Evolutionary conservation across 306 rosid genomes (phyloP), one percentile per base, ranked within the genome.

Genomic region (Luffa aegyptiaca): DNA sequence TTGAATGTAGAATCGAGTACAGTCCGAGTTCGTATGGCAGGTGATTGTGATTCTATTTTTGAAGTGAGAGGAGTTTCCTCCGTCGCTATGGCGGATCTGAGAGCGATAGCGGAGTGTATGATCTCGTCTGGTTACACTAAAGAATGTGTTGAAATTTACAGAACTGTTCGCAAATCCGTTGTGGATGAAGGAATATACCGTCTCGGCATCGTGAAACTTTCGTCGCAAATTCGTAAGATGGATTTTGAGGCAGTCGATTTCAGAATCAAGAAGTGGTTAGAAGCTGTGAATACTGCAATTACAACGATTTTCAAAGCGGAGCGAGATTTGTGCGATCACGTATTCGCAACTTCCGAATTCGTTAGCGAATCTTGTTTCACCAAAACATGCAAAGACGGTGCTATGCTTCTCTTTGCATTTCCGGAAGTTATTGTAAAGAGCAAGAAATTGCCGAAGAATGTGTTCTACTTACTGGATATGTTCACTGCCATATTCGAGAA

Each of bases 71-170:
- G 63, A 0, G 83, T 80, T 17, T 87, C 97, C 1, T 80, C 81
- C 12, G 64, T 52, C 0, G 90, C 86, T 62, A 85, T 87, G 89
- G 81, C 56, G 37, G 97, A 92, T 75, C 78, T 94, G 18, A 86
- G 71, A 41, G 66, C 85, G 13, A 92, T 94, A 12, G 96, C 97
- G 3, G 92, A 88, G 26, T 92, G 96, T 55, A 94, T 92, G 98
- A 80, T 92, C 80, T 87, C 94, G 1, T 81, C 89, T 21, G 98
- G 98, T 14, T 92, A 92, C 31, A 83, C 86, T 0, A 94, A 86
- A 61, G 98, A 94, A 78, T 94, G 98, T 57, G 74, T 87, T 4
- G 48, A 55, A 36, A 85, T 89, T 7, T 94, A 94, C 81, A 87
- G 37, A 12, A 33, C 62, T 17, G 81, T 90, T 61, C 79, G 98